A percentile compares a stretch with the other conserved stretches of the same genome.
These are phyloP conservation scores for Ananas comosus DNA, from an alignment of 176 grass and related monocot species.

Conservation along the genomic window DNA sequence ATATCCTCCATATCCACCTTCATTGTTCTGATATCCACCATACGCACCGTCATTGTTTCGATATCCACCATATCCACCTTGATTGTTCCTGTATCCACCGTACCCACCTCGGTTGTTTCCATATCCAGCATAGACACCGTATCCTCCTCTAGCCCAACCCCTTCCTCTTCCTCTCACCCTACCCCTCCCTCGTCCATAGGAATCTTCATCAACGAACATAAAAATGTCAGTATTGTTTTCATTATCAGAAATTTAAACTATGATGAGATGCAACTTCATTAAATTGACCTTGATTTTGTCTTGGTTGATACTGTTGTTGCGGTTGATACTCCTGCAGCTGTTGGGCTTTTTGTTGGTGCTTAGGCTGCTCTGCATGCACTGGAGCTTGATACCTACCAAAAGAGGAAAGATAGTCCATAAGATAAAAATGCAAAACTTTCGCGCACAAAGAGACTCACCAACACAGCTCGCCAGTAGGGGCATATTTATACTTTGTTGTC, in stretches of 20 bases:
- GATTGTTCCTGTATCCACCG: slow-evolving; percentile 50
- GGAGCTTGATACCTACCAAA: slow-evolving; percentile 70
- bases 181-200: slow-evolving; percentile 46
- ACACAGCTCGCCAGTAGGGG: neutral
- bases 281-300: slow-evolving; percentile 37
- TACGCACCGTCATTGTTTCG: slow-evolving; percentile 53
- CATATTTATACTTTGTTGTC: neutral
- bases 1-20: slow-evolving; percentile 46
- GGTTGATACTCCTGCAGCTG: slow-evolving; percentile 18
- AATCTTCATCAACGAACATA: slow-evolving; percentile 29
- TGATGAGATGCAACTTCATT: slow-evolving; percentile 39
- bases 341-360: slow-evolving; percentile 50
- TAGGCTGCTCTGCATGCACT: slow-evolving; percentile 38
- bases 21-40: slow-evolving; percentile 52
- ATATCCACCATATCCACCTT: slow-evolving; percentile 55
- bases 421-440: neutral
- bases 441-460: neutral
- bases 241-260: slow-evolving; percentile 4
- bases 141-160: slow-evolving; percentile 20
- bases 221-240: slow-evolving; percentile 1
- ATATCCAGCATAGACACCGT: slow-evolving; percentile 47
- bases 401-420: neutral
- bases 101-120: slow-evolving; percentile 46
- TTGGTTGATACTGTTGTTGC: slow-evolving; percentile 27
- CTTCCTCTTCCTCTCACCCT: slow-evolving; percentile 18